These are phyloP conservation scores for Chenopodium berlandieri DNA, from an alignment of 148 eudicot genomes.

Conservation along the genomic window DNA sequence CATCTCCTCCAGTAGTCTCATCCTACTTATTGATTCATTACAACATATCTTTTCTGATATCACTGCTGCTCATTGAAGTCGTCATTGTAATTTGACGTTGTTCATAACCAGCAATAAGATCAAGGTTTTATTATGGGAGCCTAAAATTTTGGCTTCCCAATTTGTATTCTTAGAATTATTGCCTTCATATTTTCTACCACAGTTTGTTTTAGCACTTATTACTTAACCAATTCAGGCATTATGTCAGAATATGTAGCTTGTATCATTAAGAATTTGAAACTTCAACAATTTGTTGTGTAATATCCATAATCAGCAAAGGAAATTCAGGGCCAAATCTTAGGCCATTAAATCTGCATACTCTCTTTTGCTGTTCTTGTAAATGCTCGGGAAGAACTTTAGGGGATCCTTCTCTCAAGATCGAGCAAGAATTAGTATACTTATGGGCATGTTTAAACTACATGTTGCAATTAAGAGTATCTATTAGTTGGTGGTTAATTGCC, in stretches of 20 bases:
- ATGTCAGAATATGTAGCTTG: not conserved
- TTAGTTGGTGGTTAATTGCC: no score
- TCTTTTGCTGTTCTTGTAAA: not conserved
- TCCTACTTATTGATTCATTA: not conserved
- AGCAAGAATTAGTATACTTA: no score
- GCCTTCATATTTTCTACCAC: not conserved
- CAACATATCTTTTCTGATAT: conserved; percentile 3
- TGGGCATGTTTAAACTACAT: no score
- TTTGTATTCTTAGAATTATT: conserved; percentile 14
- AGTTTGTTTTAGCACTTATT: conserved; percentile 6
- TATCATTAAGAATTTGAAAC: not conserved
- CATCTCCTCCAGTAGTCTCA: conserved; percentile 17
- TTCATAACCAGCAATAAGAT: conserved; percentile 24
- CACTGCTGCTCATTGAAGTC: conserved; percentile 24
- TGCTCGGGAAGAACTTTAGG: no score
- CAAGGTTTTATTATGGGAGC: conserved; percentile 8
- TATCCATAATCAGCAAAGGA: not conserved
- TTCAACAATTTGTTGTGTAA: conserved; percentile 16
- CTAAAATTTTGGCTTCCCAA: not conserved
- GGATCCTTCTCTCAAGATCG: no score
- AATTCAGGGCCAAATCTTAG: no score
- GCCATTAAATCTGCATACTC: no score
- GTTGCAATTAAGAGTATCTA: no score
- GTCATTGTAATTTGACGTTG: conserved; percentile 7
- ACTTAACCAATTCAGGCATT: conserved; percentile 3